Evolutionary conservation across 176 grass and related monocot species (phyloP), one percentile per base, ranked within the genome.

Genomic region (Aechmea fasciata): DNA sequence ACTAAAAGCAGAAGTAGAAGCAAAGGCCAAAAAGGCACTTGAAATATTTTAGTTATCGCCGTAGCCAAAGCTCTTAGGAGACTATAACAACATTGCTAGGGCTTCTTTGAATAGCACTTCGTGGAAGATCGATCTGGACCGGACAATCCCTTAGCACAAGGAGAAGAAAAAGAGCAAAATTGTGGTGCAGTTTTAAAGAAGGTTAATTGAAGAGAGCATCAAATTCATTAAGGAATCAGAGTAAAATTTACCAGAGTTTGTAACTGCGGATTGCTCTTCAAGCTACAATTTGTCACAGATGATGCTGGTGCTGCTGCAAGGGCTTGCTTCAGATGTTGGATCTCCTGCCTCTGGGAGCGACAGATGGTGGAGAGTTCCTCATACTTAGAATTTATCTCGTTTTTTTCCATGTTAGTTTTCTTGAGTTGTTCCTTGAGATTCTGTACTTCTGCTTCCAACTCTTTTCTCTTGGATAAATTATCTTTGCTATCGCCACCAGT

Each of bases 331-430:
- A 94, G 76, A 48, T 84, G 86, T 78, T 94, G 90, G 64, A 95
- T 84, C 77, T 95, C 91, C 26, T 82, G 78, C 13, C 85, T 79
- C 13, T 95, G 91, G 24, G 90, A 89, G 15, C 75, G 83, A 55
- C 87, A 95, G 11, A 95, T 90, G 72, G 90, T 78, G 51, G 90
- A 80, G 49, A 90, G 65, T 78, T 95, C 87, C 77, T 90, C 90
- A 75, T 67, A 90, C 69, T 90, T 95, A 11, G 85, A 73, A 72
- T 83, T 87, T 70, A 95, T 95, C 71, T 95, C 91, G 2, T 18
- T 67, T 77, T 95, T 95, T 69, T 84, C 91, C 48, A 76, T 54
- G 25, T 80, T 85, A 64, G 82, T 85, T 80, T 84, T 81, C 79
- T 87, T 87, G 72, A 95, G 74, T 80, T 90, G 83, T 61, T 95